Evolutionary conservation across 2,329 filamentous ascomycete genomes (phyloP), one percentile per base, ranked within the genome.

Genomic region (Colletotrichum agaves): DNA sequence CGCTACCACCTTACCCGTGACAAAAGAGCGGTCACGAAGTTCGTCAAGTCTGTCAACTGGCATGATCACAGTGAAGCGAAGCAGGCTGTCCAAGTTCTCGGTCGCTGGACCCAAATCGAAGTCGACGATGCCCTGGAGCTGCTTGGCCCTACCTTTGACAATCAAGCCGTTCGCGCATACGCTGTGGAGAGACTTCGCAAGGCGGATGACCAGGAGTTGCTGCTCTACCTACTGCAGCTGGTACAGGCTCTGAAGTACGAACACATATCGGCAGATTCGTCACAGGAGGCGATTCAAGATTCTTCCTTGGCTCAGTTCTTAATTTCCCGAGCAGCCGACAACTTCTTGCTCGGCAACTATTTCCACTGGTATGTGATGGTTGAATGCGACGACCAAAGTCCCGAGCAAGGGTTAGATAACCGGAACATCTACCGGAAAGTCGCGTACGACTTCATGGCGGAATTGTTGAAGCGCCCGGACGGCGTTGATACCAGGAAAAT

Each of bases 331-430:
- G 97, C 96, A 3, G 91, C 93, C 13, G 89, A 91, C 69, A 98
- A 97, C 75, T 93, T 98, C 74, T 91, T 92, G 67, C 86, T 99
- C 1, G 96, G 95, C 33, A 99, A 97, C 76, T 97, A 97, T 79
- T 88, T 99, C 61, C 93, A 98, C 78, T 99, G 96, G 96, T 99
- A 98, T 78, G 85, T 99, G 2, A 98, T 98, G 90, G 96, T 99
- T 1, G 97, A 99, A 80, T 97, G 94, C 72, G 93, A 97, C 73
- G 95, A 98, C 76, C 84, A 85, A 67, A 94, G 91, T 71, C 88
- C 89, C 3, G 91, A 93, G 47, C 93, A 94, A 73, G 86, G 89
- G 21, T 84, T 88, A 4, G 89, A 90, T 63, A 91, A 95, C 75
- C 91, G 93, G 50, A 92, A 93, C 70, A 89, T 98, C 17, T 99